Evolutionary conservation across 805 yeast species (phyloP), one percentile per base, ranked within the genome.

Genomic region (Saturnispora halmiae): DNA sequence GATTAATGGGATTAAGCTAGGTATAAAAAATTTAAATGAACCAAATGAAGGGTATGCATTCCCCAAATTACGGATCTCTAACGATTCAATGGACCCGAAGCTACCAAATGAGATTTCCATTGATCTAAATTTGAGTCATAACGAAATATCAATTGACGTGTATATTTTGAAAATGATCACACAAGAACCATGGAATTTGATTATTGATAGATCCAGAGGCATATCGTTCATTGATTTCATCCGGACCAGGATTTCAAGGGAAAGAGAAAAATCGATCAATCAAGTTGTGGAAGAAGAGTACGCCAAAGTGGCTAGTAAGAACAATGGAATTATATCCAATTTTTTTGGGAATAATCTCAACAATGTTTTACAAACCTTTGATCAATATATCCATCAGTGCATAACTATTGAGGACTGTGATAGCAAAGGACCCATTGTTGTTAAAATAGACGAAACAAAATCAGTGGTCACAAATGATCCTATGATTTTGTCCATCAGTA

Each of bases 401-500:
- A 60, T 78, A 13, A 79, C 87, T 0, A 80, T 71, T 54, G 62
- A 72, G 43, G 63, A 65, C 31, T 18, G 16, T 20, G 65, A 62
- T 38, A 44, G 48, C 6, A 52, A 53, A 10, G 35, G 49, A 2
- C 56, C 64, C 6, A 41, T 43, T 48, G 85, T 79, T 33, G 87
- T 79, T 20, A 74, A 75, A 52, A 76, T 79, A 20, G 60, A 64
- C 45, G 79, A 73, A 44, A 76, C 74, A 42, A 60, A 77, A 18
- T 76, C 75, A 44, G 76, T 78, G 3, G 68, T 75, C 21, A 71
- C 80, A 3, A 77, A 82, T 19, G 90, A 82, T 51, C 88, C 88
- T 2, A 67, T 74, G 7, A 55, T 82, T 40, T 64, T 80, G 29
- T 73, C 81, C 37, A 70, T 79, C 2, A 69, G 75, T 46, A 71